Percentiles rank a stretch among this genome's conserved stretches.
Conservation (phyloP, 83 land plant genomes). For the Diphasiastrum complanatum region DNA sequence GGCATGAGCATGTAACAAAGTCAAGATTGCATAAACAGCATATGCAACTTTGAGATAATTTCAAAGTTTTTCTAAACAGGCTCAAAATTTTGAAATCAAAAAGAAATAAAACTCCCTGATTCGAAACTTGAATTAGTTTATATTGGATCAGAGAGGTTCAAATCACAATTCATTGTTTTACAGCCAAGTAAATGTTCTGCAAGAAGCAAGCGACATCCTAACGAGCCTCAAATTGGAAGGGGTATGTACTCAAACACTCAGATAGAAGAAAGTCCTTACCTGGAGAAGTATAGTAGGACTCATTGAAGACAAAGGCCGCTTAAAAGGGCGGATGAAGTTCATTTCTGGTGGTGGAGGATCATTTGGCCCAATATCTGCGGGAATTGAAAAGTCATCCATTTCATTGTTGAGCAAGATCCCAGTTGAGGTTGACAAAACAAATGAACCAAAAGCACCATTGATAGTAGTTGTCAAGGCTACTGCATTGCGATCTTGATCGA, state of each 20-base stretch:
- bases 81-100: too few species aligned
- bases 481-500: constrained; percentile 78
- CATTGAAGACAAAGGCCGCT: constrained; percentile 91
- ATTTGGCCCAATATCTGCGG: constrained; percentile 43
- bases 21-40: too few species aligned
- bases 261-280: constrained; percentile 35
- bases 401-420: constrained; percentile 87
- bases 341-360: constrained; percentile 70
- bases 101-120: too few species aligned
- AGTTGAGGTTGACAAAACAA: constrained; percentile 69
- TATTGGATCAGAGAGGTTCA: too few species aligned
- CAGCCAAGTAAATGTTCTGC: too few species aligned
- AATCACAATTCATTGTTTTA: too few species aligned
- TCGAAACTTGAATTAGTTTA: too few species aligned
- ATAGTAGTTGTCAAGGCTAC: constrained; percentile 84
- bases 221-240: neutral
- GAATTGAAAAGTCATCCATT: constrained; percentile 89
- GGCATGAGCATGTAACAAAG: too few species aligned
- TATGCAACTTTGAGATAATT: too few species aligned
- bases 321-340: constrained; percentile 67
- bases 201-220: neutral
- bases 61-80: too few species aligned
- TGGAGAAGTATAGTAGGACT: constrained; percentile 71
- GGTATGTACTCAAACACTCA: too few species aligned
- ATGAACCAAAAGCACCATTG: constrained; percentile 63